Evolutionary conservation across 495 filamentous ascomycete genomes (phyloP), one percentile per base, ranked within the genome.

Genomic region (Penicillium canescens): DNA sequence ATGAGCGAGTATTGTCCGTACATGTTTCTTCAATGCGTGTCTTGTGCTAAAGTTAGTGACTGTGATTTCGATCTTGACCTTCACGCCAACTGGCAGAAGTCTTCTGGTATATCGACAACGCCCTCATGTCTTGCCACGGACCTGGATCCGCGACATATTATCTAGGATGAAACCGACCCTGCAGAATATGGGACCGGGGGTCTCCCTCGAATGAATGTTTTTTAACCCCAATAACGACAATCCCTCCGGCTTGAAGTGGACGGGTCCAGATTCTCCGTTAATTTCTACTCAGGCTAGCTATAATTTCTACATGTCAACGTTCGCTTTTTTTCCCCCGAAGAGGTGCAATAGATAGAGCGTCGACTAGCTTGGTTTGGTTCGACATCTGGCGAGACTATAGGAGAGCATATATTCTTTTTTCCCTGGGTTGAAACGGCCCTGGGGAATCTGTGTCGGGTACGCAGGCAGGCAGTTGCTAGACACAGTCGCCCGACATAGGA

Each of bases 101-200:
- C 13, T 28, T 48, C 52, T 55, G 21, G 39, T 23, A 48, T 55
- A 48, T 37, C 37, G 43, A 48, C 37, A 36, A 24, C 20, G 8
- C 52, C 52, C 28, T 37, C 44, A 24, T 55, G 38, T 48, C 52
- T 55, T 28, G 44, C 52, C 20, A 48, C 44, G 12, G 52, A 55
- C 44, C 13, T 23, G 21, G 6, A 33, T 21, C 3, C 14, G 40
- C 38, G 28, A 5, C 9, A 46, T 28, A 46, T 46, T 8, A 9
- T 3, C 28, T 46, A n/a, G 31, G 43, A 36, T 35, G 18, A 36
- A 5, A 16, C 28, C n/a, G 31, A 46, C 31, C 43, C 43, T 46
- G 10, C 14, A 46, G 43, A 31, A 46, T 13, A 36, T 46, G 33
- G 21, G 44, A 36, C 31, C 36, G 0, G 36, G 33, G 44, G 16